phyloP scores from a whole-genome alignment of 768 basidiomycete species.

The Chiua virens region DNA sequence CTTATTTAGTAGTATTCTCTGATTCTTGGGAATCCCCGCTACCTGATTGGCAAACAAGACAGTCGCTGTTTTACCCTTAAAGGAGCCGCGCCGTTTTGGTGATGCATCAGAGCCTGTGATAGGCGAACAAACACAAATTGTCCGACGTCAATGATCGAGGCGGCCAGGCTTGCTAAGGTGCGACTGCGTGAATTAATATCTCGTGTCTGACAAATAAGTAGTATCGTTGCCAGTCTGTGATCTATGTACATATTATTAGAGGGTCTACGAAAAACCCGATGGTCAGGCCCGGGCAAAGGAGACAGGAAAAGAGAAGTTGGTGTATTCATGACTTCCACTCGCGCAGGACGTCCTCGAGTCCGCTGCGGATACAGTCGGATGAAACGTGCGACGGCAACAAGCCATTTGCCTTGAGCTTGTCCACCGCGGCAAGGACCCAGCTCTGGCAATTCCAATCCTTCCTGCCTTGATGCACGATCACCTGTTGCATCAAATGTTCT shows the following conservation, averaged over 20 bases:
- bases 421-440: constrained; percentile 28
- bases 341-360: constrained; percentile 25
- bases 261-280: background rate
- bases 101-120: background rate
- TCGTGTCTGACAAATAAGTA: background rate
- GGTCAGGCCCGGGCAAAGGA: constrained; percentile 5
- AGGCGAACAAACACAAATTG: no score
- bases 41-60: background rate
- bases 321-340: constrained; percentile 20
- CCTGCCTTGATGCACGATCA: constrained; percentile 23
- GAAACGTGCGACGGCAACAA: constrained; percentile 19
- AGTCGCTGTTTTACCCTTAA: background rate
- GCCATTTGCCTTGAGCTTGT: constrained; percentile 19
- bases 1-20: background rate
- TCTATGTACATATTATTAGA: background rate
- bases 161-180: no score
- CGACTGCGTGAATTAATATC: background rate
- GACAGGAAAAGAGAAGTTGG: background rate
- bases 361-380: constrained; percentile 17
- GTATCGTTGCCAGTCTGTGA: background rate
- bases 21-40: background rate
- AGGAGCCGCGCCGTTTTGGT: background rate
- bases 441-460: constrained; percentile 35
- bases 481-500: constrained; percentile 23
- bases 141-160: no score